Conservation (phyloP, 2,329 filamentous ascomycete genomes). For the Cercospora janseana region DNA sequence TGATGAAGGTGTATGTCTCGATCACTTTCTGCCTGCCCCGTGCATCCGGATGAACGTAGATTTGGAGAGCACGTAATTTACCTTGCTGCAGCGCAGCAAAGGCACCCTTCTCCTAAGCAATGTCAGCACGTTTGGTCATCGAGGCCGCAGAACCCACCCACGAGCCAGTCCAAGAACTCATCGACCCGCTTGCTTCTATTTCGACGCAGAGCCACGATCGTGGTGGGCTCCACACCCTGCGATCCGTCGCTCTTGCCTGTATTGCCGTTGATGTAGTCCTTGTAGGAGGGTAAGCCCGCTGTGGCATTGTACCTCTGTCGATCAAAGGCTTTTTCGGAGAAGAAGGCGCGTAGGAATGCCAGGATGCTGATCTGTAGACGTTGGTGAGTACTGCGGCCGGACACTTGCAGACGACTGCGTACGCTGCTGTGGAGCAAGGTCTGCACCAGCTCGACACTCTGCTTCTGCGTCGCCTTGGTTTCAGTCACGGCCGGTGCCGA, state of each 20-base stretch:
- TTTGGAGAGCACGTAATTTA: slow-evolving; percentile 46
- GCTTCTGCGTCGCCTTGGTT: slow-evolving; percentile 39
- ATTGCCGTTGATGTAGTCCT: slow-evolving; percentile 34
- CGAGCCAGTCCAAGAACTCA: slow-evolving; percentile 49
- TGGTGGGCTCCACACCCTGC: slow-evolving; percentile 17
- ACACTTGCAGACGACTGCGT: slow-evolving; percentile 29
- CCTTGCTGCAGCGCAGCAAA: slow-evolving; percentile 48
- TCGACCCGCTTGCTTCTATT: slow-evolving; percentile 44
- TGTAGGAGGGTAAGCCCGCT: slow-evolving; percentile 32
- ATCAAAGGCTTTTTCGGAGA: slow-evolving; percentile 37
- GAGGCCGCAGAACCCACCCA: slow-evolving; percentile 32
- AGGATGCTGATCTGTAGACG: slow-evolving; percentile 38
- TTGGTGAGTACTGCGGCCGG: slow-evolving; percentile 1
- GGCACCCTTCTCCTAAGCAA: slow-evolving; percentile 49
- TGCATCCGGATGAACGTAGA: slow-evolving; percentile 47
- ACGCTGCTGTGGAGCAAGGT: slow-evolving; percentile 50
- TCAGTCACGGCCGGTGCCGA: slow-evolving; percentile 30
- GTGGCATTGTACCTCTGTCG: slow-evolving; percentile 31
- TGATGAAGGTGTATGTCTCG: slow-evolving; percentile 52
- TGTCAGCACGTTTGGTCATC: slow-evolving; percentile 26
- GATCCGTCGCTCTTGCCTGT: slow-evolving; percentile 5
- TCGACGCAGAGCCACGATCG: slow-evolving; percentile 44
- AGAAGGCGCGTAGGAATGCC: slow-evolving; percentile 36
- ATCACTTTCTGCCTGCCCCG: slow-evolving; percentile 40
- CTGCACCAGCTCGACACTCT: slow-evolving; percentile 50